Evolutionary conservation across 2,329 filamentous ascomycete genomes (phyloP).

Genomic region (Fusarium tupiense): DNA sequence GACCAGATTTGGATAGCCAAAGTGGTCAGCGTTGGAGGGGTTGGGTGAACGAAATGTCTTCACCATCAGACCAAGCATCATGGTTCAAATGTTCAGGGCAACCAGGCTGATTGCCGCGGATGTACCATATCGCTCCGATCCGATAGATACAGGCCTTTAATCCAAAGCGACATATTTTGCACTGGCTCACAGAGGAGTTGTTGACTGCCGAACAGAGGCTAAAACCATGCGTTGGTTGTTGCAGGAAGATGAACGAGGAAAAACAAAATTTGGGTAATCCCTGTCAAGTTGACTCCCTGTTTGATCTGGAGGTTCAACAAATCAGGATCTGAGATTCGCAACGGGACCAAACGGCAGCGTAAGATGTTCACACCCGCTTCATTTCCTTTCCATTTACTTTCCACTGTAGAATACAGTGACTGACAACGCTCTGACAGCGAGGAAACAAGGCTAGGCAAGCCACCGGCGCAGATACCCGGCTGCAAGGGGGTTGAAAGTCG

Average conservation of each 20-base stretch:
- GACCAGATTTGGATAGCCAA: background rate
- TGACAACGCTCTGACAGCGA: background rate
- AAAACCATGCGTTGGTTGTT: background rate
- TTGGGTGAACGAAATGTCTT: background rate
- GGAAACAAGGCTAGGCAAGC: background rate
- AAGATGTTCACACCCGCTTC: rapidly evolving
- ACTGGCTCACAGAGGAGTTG: no score
- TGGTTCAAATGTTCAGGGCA: background rate
- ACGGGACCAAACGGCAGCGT: background rate
- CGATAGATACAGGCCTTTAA: background rate
- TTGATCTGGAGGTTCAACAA: no score
- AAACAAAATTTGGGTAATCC: background rate
- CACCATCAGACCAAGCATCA: background rate
- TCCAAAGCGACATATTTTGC: background rate
- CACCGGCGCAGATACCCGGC: background rate
- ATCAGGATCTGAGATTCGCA: background rate
- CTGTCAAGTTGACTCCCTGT: no score
- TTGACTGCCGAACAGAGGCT: no score
- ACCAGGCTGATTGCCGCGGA: background rate
- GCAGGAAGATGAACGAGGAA: background rate
- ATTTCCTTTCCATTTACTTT: background rate
- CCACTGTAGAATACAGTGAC: background rate
- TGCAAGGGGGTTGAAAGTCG: background rate
- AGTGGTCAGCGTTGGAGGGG: background rate
- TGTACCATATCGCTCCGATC: background rate